Evolutionary conservation across 2,329 filamentous ascomycete genomes (phyloP).

Genomic region (Venturia oleaginea): DNA sequence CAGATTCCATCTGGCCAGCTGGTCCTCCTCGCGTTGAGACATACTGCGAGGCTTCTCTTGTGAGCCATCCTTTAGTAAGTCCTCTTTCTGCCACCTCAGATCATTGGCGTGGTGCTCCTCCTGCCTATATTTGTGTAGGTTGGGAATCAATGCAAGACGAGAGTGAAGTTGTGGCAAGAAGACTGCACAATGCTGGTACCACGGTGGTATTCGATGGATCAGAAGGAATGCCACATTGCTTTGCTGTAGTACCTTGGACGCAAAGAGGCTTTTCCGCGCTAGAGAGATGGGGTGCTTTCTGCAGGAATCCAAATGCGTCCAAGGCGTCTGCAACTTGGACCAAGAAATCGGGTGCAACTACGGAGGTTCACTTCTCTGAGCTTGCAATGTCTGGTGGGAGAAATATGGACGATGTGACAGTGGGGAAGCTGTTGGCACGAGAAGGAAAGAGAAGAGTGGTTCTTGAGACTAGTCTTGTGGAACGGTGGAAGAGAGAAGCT

Average conservation of each 20-base stretch:
- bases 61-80: constrained; percentile 58
- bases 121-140: constrained; percentile 59
- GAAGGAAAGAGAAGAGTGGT: not conserved
- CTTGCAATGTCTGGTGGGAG: not conserved
- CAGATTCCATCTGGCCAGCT: constrained; percentile 42
- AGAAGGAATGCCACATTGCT: constrained; percentile 73
- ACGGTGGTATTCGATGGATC: constrained; percentile 60
- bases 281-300: constrained; percentile 29
- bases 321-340: constrained; percentile 12
- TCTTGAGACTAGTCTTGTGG: not conserved
- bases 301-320: constrained; percentile 21
- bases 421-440: not conserved
- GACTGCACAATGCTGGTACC: constrained; percentile 49
- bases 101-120: constrained; percentile 54
- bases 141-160: constrained; percentile 67
- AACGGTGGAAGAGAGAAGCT: not conserved
- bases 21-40: constrained; percentile 38
- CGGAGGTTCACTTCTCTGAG: not conserved
- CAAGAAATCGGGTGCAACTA: not conserved
- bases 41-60: constrained; percentile 35
- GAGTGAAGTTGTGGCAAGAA: constrained; percentile 49
- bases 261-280: constrained; percentile 24
- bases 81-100: constrained; percentile 41
- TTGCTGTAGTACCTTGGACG: constrained; percentile 33
- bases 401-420: not conserved